Evolutionary conservation across 2,329 filamentous ascomycete species (phyloP).

Genomic region (Xylariaceae sp.): DNA sequence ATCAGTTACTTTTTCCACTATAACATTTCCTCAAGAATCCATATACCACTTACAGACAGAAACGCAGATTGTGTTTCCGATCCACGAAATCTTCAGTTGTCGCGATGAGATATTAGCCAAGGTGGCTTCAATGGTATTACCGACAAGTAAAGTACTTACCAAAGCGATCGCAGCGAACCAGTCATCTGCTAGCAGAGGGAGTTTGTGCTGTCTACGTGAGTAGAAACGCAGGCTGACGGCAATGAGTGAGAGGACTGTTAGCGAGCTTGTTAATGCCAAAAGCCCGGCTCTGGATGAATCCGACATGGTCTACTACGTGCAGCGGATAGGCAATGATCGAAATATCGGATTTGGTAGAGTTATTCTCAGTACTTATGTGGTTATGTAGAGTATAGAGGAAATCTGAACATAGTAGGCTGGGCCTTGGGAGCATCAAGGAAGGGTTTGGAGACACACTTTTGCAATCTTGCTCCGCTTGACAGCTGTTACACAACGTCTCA

Average conservation of each 20-base stretch:
- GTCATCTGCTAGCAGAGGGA: constrained; percentile 17
- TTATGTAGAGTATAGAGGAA: no score
- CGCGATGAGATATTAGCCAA: neutral
- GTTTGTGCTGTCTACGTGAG: constrained; percentile 11
- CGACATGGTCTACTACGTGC: constrained; percentile 8
- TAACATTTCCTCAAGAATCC: neutral
- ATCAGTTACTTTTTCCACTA: neutral
- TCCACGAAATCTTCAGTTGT: constrained; percentile 9
- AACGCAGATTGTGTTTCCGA: constrained; percentile 5
- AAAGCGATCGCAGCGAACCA: constrained; percentile 11
- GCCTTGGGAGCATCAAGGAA: no score
- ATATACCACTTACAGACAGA: constrained; percentile 5
- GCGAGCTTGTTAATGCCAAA: constrained; percentile 5
- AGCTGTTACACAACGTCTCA: no score
- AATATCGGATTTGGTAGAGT: no score
- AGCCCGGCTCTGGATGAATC: constrained; percentile 11
- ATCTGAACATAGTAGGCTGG: no score
- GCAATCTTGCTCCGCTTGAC: no score
- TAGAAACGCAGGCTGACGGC: constrained; percentile 17
- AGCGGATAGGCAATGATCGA: neutral
- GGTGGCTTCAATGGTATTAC: neutral
- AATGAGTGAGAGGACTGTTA: constrained; percentile 9
- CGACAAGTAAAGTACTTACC: constrained; percentile 3
- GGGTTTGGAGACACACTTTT: no score
- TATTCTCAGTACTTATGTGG: no score